Evolutionary conservation across 2,329 filamentous ascomycete genomes (phyloP).

Genomic region (Xylariomycetidae sp.): DNA sequence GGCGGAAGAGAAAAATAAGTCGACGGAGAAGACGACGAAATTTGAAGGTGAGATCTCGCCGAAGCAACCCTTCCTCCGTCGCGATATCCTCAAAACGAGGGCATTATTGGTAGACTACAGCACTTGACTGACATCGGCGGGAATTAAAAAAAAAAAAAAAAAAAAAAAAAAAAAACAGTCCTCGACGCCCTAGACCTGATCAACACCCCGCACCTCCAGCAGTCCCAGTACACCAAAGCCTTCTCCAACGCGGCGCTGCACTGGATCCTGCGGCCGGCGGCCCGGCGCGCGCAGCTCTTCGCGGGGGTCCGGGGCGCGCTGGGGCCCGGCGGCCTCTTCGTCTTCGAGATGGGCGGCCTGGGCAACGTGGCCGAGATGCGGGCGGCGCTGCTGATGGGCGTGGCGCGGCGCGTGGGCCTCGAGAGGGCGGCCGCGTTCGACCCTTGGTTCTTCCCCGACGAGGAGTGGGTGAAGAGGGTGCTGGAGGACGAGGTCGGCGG

Average conservation of each 20-base stretch:
- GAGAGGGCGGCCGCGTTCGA: constrained; percentile 42
- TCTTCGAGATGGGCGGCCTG: constrained; percentile 68
- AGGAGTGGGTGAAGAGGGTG: constrained; percentile 47
- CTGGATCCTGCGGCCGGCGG: constrained; percentile 53
- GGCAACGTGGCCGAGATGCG: constrained; percentile 64
- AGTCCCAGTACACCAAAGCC: constrained; percentile 44
- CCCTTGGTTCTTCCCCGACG: constrained; percentile 71
- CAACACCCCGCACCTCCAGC: constrained; percentile 30
- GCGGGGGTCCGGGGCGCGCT: constrained; percentile 46
- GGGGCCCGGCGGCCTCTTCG: constrained; percentile 51
- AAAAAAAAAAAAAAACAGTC: constrained; percentile 30
- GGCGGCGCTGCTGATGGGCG: constrained; percentile 49
- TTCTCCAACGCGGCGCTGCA: constrained; percentile 66
- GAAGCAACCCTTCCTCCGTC: not conserved
- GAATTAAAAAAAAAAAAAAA: not conserved
- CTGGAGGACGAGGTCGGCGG: constrained; percentile 40
- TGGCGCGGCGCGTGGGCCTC: constrained; percentile 48
- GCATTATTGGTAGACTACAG: not conserved
- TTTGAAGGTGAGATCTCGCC: constrained; percentile 36
- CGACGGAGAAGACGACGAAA: constrained; percentile 29
- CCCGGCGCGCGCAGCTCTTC: constrained; percentile 48
- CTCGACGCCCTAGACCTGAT: constrained; percentile 40
- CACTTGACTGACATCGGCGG: not conserved
- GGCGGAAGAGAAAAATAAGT: constrained; percentile 33
- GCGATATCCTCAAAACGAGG: not conserved